Percentiles rank a stretch among this genome's conserved stretches.
phyloP scores from a whole-genome alignment of 2,329 filamentous ascomycete genomes.

The Fusarium sp. region DNA sequence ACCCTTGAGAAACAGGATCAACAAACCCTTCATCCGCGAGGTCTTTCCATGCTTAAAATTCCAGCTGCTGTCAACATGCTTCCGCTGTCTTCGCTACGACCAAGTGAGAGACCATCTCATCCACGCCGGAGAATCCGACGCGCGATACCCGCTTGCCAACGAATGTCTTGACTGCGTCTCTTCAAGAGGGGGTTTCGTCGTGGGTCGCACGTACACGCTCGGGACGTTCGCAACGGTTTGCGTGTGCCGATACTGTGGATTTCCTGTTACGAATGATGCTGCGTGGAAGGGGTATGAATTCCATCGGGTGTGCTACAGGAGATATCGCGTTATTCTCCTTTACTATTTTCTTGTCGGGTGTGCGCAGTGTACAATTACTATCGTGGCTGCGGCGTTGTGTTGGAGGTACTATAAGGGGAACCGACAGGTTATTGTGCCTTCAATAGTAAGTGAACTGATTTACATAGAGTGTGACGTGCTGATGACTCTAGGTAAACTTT shows the following conservation, averaged over 20 bases:
- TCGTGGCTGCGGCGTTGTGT: slow-evolving; percentile 55
- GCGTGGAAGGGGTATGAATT: slow-evolving; percentile 57
- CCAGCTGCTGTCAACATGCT: slow-evolving; percentile 57
- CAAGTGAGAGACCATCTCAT: slow-evolving; percentile 52
- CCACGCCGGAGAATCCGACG: slow-evolving; percentile 48
- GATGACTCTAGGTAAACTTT: slow-evolving; percentile 53
- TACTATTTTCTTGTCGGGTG: slow-evolving; percentile 57
- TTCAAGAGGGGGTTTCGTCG: slow-evolving; percentile 52
- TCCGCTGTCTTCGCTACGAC: slow-evolving; percentile 55
- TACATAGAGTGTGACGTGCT: neutral
- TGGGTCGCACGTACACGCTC: slow-evolving; percentile 56
- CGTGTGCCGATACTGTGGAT: slow-evolving; percentile 62
- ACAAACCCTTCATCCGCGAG: slow-evolving; percentile 52
- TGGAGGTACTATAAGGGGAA: slow-evolving; percentile 55
- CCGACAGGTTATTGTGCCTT: slow-evolving; percentile 51
- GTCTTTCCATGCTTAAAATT: slow-evolving; percentile 54
- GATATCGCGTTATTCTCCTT: slow-evolving; percentile 56
- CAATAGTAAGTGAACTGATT: slow-evolving; percentile 49
- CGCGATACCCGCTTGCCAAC: slow-evolving; percentile 56
- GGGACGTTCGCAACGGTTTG: slow-evolving; percentile 54
- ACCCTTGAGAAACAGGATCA: slow-evolving; percentile 54
- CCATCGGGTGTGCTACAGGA: slow-evolving; percentile 56
- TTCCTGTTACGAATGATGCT: slow-evolving; percentile 52
- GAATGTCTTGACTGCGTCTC: slow-evolving; percentile 58
- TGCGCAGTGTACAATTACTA: slow-evolving; percentile 54